A percentile compares a stretch with the other conserved stretches of the same genome.
phyloP scores from a whole-genome alignment of 306 rosid genomes.

The Aeschynomene evenia region DNA sequence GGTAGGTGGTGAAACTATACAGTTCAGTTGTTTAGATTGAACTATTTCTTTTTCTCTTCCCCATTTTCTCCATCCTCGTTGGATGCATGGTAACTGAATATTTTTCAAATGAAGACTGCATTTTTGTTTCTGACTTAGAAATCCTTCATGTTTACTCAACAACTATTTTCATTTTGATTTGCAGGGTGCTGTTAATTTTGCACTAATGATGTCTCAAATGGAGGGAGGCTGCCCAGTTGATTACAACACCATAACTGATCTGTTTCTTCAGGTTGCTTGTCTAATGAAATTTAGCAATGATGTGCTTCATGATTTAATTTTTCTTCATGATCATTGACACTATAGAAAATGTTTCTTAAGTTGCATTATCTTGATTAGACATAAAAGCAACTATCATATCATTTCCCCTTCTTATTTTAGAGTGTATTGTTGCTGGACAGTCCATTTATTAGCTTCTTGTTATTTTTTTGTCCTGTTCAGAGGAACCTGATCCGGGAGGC shows the following conservation, averaged over 20 bases:
- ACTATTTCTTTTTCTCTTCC: slow-evolving; percentile 14
- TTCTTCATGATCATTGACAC: background rate
- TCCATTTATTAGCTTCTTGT: slow-evolving; percentile 28
- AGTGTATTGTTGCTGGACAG: slow-evolving; percentile 18
- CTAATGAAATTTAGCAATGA: slow-evolving; percentile 19
- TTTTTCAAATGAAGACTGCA: slow-evolving; percentile 3
- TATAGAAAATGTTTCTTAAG: background rate
- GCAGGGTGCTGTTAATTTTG: slow-evolving; percentile 99
- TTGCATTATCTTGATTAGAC: slow-evolving; percentile 7
- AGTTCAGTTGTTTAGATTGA: background rate
- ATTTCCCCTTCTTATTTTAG: slow-evolving; percentile 1
- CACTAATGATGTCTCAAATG: slow-evolving; percentile 99
- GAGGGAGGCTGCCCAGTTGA: slow-evolving; percentile 99
- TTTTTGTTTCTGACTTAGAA: slow-evolving; percentile 5
- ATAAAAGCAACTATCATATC: background rate
- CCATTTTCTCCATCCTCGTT: background rate
- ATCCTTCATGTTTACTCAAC: background rate
- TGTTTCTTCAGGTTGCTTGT: slow-evolving; percentile 87
- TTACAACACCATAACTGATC: slow-evolving; percentile 96
- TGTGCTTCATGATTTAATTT: slow-evolving; percentile 10
- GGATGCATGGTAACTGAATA: slow-evolving; percentile 1
- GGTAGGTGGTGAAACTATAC: slow-evolving; percentile 43
- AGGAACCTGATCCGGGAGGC: slow-evolving; percentile 99
- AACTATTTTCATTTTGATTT: slow-evolving; percentile 28
- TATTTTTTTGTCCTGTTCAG: slow-evolving; percentile 39